Base-by-base conservation (phyloP, 257 asterid species). In the Salvia splendens region DNA sequence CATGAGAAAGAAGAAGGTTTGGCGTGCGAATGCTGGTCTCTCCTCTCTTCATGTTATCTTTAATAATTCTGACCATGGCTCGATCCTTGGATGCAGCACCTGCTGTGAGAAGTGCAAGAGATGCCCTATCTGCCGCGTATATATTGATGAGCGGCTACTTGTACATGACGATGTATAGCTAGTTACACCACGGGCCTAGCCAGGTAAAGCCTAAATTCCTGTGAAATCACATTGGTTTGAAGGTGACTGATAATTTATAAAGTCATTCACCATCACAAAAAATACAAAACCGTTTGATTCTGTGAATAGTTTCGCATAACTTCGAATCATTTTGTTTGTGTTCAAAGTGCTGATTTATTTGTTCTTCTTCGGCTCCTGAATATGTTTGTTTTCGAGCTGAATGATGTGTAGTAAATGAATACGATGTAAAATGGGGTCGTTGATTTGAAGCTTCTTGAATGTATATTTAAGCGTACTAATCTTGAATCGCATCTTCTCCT, bases 51-150 rank as follows among this genome's bases (percentile, higher is more conserved):
- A 10, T 7, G 1, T 0, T 48, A 43, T 57, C 17, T 30, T 55
- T 15, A 47, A 9, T 33, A 45, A 30, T 17, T 11, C 64, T 71
- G 56, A 65, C 54, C 12, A 35, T 24, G 30, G 30, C 30, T 24
- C 2, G 30, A 24, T 24, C 30, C 30, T 24, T 52, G 8, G 46
- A 45, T 30, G 70, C 91, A 93, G 99, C 80, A 49, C 78, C 43
- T 90, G 97, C 54, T 74, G 92, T 15, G 97, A 84, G 28, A 90
- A 83, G 83, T 93, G 99, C 84, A 88, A 90, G 88, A 87, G 77
- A 76, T 93, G 99, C 81, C 99, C 99, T 40, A 81, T 93, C 49
- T 93, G 99, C 72, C 94, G 97, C 1, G 81, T 93, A 35, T 76
- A 77, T 48, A 79, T 93, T 54, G 96, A 90, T 50, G 99, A 86